These are phyloP conservation scores for Peziza echinospora DNA, from an alignment of 495 filamentous ascomycete species.

Conservation along the genomic window DNA sequence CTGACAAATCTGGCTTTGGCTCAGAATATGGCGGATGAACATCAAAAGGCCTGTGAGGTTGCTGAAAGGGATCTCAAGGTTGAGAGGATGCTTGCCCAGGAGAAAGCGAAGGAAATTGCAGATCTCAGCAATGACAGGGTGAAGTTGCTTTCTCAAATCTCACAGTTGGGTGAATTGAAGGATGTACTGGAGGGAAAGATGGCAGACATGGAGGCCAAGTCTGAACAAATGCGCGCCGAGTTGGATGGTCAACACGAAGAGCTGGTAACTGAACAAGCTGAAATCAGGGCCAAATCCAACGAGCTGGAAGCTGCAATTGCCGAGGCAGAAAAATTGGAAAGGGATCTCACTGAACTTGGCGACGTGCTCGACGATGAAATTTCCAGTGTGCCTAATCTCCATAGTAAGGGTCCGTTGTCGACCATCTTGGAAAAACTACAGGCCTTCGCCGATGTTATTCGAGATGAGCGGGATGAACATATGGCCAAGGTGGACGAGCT, in stretches of 20 bases:
- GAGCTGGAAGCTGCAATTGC: not conserved
- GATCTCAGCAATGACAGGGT: not conserved
- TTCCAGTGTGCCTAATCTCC: not conserved
- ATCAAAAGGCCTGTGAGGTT: conserved; percentile 7
- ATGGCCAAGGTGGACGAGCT: not conserved
- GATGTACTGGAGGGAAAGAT: not conserved
- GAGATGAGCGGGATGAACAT: not conserved
- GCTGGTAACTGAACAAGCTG: not conserved
- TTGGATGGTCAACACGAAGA: not conserved
- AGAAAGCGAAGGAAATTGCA: not conserved
- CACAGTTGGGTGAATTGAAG: not conserved
- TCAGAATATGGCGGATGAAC: conserved; percentile 17
- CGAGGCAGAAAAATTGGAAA: not conserved
- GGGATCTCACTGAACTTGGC: not conserved
- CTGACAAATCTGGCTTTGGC: conserved; percentile 16
- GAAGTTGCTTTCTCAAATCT: not conserved
- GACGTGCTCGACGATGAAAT: not conserved
- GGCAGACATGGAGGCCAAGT: not conserved
- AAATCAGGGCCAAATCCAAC: not conserved
- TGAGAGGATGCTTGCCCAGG: conserved; percentile 9
- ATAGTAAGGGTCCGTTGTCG: not conserved
- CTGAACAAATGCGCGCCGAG: not conserved
- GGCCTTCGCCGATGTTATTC: not conserved
- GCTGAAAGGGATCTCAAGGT: conserved; percentile 14
- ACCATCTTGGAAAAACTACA: not conserved